A percentile compares a stretch with the other conserved stretches of the same genome.
Conservation (phyloP, 2,329 filamentous ascomycete genomes). For the Stachybotrys chlorohalonatus region DNA sequence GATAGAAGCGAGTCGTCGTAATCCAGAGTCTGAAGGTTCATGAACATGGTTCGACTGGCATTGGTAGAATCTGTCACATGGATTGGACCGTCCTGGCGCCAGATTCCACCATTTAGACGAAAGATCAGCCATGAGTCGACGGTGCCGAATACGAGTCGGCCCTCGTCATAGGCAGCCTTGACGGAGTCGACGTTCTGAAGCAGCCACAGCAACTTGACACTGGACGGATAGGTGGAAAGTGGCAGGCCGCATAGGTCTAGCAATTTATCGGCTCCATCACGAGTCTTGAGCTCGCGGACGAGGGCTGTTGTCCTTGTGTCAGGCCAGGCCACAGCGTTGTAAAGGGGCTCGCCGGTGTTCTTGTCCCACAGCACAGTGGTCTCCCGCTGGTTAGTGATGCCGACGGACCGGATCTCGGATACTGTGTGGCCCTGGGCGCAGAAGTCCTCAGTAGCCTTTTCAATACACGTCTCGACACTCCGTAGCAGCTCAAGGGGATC, state of each 20-base stretch:
- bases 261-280: constrained; percentile 59
- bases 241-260: constrained; percentile 69
- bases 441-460: constrained; percentile 65
- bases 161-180: constrained; percentile 64
- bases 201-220: constrained; percentile 79
- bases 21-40: constrained; percentile 72
- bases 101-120: constrained; percentile 65
- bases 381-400: constrained; percentile 86
- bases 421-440: constrained; percentile 57
- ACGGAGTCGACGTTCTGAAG: constrained; percentile 62
- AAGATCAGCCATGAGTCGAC: constrained; percentile 86
- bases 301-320: constrained; percentile 69
- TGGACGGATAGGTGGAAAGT: constrained; percentile 80
- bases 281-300: constrained; percentile 66
- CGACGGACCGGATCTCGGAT: constrained; percentile 65
- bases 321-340: constrained; percentile 85
- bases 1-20: constrained; percentile 70
- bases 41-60: constrained; percentile 88
- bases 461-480: constrained; percentile 72
- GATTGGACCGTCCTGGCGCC: constrained; percentile 44
- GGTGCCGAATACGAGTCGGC: constrained; percentile 73
- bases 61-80: constrained; percentile 84
- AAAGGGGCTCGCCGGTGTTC: constrained; percentile 67
- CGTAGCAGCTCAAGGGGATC: constrained; percentile 68
- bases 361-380: constrained; percentile 81